A percentile compares a stretch with the other conserved stretches of the same genome.
These are phyloP conservation scores for Calonectria hongkongensis DNA, from an alignment of 2,329 filamentous ascomycete genomes.

Conservation along the genomic window DNA sequence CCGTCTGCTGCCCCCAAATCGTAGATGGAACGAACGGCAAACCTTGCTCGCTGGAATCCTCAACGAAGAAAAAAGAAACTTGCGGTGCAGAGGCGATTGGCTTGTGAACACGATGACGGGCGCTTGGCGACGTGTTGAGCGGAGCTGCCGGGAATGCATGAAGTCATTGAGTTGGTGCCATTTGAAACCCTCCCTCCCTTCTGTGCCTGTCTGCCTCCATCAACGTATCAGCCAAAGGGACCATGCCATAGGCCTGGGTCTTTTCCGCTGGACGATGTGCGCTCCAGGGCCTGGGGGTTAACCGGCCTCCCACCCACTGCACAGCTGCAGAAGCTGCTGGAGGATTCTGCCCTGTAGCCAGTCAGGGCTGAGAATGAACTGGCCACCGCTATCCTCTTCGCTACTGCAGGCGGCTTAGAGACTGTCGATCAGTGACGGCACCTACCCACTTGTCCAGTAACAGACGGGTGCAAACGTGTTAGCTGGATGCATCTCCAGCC, in stretches of 20 bases:
- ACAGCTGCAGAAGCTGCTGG: slow-evolving; percentile 51
- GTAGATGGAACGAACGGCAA: slow-evolving; percentile 54
- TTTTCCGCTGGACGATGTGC: slow-evolving; percentile 2
- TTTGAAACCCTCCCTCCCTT: slow-evolving; percentile 33
- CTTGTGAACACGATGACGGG: slow-evolving; percentile 41
- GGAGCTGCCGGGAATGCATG: slow-evolving; percentile 58
- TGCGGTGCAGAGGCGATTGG: slow-evolving; percentile 47
- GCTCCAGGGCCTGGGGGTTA: slow-evolving; percentile 13
- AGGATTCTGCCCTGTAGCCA: slow-evolving; percentile 43
- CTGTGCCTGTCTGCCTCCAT: slow-evolving; percentile 24
- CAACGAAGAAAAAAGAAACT: slow-evolving; percentile 45
- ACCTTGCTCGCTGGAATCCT: slow-evolving; percentile 52
- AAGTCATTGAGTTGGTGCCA: slow-evolving; percentile 57
- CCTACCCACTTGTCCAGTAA: slow-evolving; percentile 45
- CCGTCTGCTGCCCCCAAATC: slow-evolving; percentile 27
- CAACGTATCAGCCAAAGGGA: slow-evolving; percentile 31
- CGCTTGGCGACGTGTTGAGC: slow-evolving; percentile 54
- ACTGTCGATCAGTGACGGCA: slow-evolving; percentile 53
- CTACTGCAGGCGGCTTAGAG: slow-evolving; percentile 51
- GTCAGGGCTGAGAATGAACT: slow-evolving; percentile 50
- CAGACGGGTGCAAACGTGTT: slow-evolving; percentile 45
- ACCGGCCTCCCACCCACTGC: slow-evolving; percentile 37
- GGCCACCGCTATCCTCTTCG: slow-evolving; percentile 47
- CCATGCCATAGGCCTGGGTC: slow-evolving; percentile 11
- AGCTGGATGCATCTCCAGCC: slow-evolving; percentile 40